Evolutionary conservation across 2,329 filamentous ascomycete species (phyloP), one percentile per base, ranked within the genome.

Genomic region (Ceratocystis eucalypticola): DNA sequence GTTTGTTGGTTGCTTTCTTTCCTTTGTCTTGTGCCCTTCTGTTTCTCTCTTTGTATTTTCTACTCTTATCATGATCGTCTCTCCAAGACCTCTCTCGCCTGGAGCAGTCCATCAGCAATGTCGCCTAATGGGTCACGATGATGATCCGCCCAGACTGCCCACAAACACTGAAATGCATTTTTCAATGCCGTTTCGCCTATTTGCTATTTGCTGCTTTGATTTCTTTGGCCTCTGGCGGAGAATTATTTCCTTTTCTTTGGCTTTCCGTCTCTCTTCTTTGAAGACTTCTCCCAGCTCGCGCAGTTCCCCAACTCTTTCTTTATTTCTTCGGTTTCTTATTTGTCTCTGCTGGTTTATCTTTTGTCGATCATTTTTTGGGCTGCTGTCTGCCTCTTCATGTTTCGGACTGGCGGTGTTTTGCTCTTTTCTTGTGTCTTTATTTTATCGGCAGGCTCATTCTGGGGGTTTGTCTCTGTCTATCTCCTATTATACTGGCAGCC

Each of bases 51-150:
- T 41, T 64, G 15, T 41, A 17, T 44, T 41, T 17, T 65, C 17
- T 8, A 8, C 59, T 68, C 62, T 67, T 65, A 20, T 66, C 63
- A 61, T 67, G 69, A 61, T 69, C 45, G 37, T 15, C 33, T 62
- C 67, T 68, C 62, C 62, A 59, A 67, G 44, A 20, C 30, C 25
- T 30, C 17, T 25, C 33, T 12, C 33, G 28, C 41, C 25, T 63
- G 41, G 61, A 63, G 44, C 61, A 63, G 61, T 63, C 61, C 22
- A 63, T 22, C 41, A 46, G 46, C 22, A 44, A 37, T 25, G 33
- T 22, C n/a, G 48, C 61, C 17, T 33, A 57, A 33, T 57, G 53
- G 28, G 53, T 57, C 53, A 33, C 28, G 48, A 57, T 57, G 33
- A 37, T 37, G 33, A 37, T 10, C 33, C 33, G 33, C 33, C 53